Base-by-base conservation (phyloP, 1,139 yeast genomes). In the Hansenula sp. region DNA sequence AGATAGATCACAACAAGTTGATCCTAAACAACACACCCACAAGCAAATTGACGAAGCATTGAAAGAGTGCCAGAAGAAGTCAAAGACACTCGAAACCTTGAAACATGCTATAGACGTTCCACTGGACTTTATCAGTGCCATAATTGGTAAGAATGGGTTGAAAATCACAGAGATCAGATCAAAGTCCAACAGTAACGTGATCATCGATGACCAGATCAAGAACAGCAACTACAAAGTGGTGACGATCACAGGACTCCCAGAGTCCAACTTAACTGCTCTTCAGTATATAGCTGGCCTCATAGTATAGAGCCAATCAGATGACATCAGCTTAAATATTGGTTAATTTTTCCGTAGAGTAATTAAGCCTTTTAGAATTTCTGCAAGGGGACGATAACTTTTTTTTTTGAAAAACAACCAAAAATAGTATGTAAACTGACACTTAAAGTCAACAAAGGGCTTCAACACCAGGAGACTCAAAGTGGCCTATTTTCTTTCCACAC, bases 121-220 rank as follows among this genome's bases (percentile, higher is more conserved):
- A 9, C 14, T 42, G 17, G 50, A 49, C 11, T 34, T 19, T 9
- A 37, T 47, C n/a, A 29, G 40, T 8, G 37, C 34, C 5, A 32
- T 47, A 19, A 42, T 42, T n/a, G 45, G 48, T 16, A 38, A 41
- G 24, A 43, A 44, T 32, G 50, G 50, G 13, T 25, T 38, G 18
- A 46, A 45, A 37, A 43, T 49, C 27, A 44, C 42, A 24, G 53
- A 49, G 14, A 47, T 49, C 26, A 44, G 50, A 36, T 37, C 44
- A 5, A 32, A 38, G 8, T 46, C 53, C 2, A 40, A 42, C 19
- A 41, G 50, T 33, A 49, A 49, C 22, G 46, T 47, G 26, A 41
- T 39, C 16, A 39, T 49, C 10, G 47, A 41, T 2, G 51, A 48
- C 25, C 17, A 38, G 4, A 32, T 43, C 17, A 44, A 38, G 29